Evolutionary conservation across 805 yeast species (phyloP), one percentile per base, ranked within the genome.

Genomic region (Nematodospora valgi): DNA sequence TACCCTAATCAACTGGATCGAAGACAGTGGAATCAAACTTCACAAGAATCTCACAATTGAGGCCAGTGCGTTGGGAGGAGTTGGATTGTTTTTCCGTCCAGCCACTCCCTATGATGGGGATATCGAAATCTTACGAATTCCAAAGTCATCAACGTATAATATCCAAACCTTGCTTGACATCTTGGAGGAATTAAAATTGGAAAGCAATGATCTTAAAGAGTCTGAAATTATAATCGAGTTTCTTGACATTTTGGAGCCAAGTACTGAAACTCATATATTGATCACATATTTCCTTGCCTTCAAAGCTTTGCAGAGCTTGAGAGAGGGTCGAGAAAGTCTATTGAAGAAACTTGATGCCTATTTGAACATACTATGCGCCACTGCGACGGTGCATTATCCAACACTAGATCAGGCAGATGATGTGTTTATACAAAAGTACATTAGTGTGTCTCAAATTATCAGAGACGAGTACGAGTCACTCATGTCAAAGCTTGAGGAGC

Each of bases 1-100:
- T 3, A 16, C 23, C 22, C 37, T 47, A 12, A 26, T 30, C 2
- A 27, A 39, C 12, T 45, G 48, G 46, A 16, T 51, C 11, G 32
- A 34, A 6, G 34, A 39, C 1, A 31, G 37, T n/a, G 40, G 33
- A 4, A 43, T 57, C 13, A 35, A 23, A 6, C 37, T 42, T 4
- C 53, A 54, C 34, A 39, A 34, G 1, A 24, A 40, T 6, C 23
- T 55, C 5, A 15, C 46, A 4, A 43, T 59, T 27, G 48, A 40
- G 14, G 10, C 33, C 12, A 54, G 62, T 32, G 14, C 35, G 1
- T 38, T 58, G 10, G 66, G 67, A n/a, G 68, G 68, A 9, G 42
- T 43, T 6, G 68, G 68, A 5, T 29, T 62, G 7, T 49, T 54
- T 26, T 44, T 47, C 31, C 43, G 47, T 23, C 19, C 39, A 6